phyloP scores from a whole-genome alignment of 441 rosid species.

The Metrosideros polymorpha region DNA sequence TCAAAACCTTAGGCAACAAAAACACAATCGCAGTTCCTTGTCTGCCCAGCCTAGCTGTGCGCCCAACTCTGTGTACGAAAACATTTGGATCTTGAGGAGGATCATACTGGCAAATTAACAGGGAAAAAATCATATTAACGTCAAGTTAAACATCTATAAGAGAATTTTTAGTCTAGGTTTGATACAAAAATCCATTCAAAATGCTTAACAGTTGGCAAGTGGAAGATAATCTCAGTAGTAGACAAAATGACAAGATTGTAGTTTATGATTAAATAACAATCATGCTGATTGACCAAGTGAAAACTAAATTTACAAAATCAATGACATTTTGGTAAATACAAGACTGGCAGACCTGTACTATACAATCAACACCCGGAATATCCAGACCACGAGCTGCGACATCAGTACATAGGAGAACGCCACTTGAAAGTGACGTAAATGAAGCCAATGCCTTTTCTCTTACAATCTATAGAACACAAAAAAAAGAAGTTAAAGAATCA shows the following conservation, averaged over 20 bases:
- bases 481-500: not conserved
- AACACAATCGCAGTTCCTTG: conserved; percentile 69
- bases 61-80: conserved; percentile 81
- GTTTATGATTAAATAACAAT: not conserved
- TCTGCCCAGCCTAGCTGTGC: conserved; percentile 88
- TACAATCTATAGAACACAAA: conserved; percentile 27
- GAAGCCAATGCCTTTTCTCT: conserved; percentile 83
- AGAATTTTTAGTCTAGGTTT: not conserved
- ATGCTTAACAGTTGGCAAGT: not conserved
- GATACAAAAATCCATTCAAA: not conserved
- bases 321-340: not conserved
- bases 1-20: conserved; percentile 59
- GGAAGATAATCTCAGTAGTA: not conserved
- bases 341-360: conserved; percentile 60
- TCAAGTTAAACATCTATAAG: not conserved
- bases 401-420: conserved; percentile 84
- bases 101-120: conserved; percentile 48
- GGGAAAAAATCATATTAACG: not conserved
- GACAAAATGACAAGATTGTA: not conserved
- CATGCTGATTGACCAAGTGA: not conserved
- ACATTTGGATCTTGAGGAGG: conserved; percentile 86
- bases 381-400: conserved; percentile 98
- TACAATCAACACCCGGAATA: conserved; percentile 85
- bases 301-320: not conserved
- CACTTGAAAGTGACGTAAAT: conserved; percentile 64